These are phyloP conservation scores for Dendryphion nanum DNA, from an alignment of 2,329 filamentous ascomycete species.

Conservation along the genomic window DNA sequence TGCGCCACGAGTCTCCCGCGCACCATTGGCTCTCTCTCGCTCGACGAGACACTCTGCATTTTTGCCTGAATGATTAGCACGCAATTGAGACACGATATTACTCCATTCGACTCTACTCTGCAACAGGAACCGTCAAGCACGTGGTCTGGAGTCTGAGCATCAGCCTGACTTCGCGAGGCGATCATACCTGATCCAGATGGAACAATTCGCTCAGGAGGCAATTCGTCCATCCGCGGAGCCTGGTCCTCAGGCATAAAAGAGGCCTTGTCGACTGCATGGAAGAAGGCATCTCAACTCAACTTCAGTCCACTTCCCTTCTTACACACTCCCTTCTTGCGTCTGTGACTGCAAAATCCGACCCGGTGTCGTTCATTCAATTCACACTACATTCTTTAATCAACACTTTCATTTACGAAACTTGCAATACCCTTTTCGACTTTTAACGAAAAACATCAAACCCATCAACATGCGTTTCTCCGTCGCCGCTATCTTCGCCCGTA, in stretches of 20 bases:
- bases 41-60: no score
- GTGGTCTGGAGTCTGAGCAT: not conserved
- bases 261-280: not conserved
- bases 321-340: slow-evolving; percentile 23
- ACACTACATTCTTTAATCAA: slow-evolving; percentile 6
- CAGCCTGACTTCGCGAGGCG: no score
- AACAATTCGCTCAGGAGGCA: no score
- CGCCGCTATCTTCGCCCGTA: slow-evolving; percentile 15
- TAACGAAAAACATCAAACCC: not conserved
- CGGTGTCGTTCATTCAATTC: slow-evolving; percentile 26
- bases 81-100: no score
- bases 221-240: no score
- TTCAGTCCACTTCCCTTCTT: slow-evolving; percentile 1
- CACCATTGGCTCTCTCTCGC: no score
- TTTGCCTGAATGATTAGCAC: no score
- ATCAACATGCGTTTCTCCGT: slow-evolving; percentile 20
- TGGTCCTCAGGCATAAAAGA: not conserved
- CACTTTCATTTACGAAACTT: slow-evolving; percentile 8
- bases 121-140: no score
- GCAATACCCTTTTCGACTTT: no score
- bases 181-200: no score
- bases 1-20: no score
- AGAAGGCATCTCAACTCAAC: slow-evolving; percentile 1
- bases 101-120: no score
- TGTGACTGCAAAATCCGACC: slow-evolving; percentile 31